Percentiles rank a stretch among this genome's conserved stretches.
These are phyloP conservation scores for Colletotrichum echinochloae DNA, from an alignment of 2,329 filamentous ascomycete genomes.

Conservation along the genomic window DNA sequence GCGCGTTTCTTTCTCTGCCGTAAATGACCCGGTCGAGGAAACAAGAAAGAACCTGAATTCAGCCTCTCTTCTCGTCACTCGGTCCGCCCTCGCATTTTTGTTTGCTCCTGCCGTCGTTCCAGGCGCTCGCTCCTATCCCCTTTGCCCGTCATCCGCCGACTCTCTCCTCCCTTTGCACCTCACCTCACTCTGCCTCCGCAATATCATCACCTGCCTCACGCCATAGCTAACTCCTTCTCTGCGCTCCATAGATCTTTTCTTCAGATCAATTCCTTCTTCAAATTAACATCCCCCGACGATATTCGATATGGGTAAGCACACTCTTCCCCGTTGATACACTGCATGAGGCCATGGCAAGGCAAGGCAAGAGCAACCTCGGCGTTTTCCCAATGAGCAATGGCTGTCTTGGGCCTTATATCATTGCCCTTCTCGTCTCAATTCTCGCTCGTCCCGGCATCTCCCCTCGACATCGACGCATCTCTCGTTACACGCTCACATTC, in stretches of 20 bases:
- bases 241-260: slow-evolving; percentile 45
- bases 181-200: neutral
- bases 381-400: neutral
- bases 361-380: slow-evolving; percentile 36
- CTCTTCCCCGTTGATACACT: slow-evolving; percentile 44
- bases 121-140: slow-evolving; percentile 22
- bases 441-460: slow-evolving; percentile 46
- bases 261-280: slow-evolving; percentile 42
- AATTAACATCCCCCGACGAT: slow-evolving; percentile 46
- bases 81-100: neutral
- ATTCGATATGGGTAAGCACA: slow-evolving; percentile 62
- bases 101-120: slow-evolving; percentile 13
- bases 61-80: neutral
- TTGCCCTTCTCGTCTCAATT: slow-evolving; percentile 36
- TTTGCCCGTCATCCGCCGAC: slow-evolving; percentile 8
- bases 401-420: neutral
- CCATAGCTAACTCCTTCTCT: slow-evolving; percentile 45
- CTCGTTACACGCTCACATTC: slow-evolving; percentile 52
- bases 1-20: neutral
- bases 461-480: slow-evolving; percentile 43
- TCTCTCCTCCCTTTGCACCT: slow-evolving; percentile 32
- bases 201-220: neutral
- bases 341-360: slow-evolving; percentile 36
- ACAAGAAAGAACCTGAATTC: neutral
- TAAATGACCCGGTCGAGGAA: neutral